Conservation (phyloP, 2,329 filamentous ascomycete genomes). For the Leptosphaerulina australis region DNA sequence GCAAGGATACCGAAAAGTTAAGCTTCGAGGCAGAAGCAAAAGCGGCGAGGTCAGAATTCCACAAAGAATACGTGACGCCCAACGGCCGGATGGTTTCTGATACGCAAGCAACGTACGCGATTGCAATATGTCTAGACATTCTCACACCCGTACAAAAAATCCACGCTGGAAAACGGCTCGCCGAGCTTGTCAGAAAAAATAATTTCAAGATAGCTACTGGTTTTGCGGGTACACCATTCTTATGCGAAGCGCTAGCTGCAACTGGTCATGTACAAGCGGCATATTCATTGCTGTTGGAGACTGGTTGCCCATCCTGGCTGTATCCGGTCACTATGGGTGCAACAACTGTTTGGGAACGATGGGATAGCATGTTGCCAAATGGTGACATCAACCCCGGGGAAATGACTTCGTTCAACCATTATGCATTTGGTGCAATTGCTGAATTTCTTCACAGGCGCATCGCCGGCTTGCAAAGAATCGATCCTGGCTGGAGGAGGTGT, state of each 20-base stretch:
- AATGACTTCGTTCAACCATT: conserved; percentile 50
- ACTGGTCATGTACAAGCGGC: conserved; percentile 18
- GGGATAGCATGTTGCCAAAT: conserved; percentile 56
- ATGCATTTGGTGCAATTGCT: conserved; percentile 50
- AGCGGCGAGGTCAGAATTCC: neutral
- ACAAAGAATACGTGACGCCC: neutral
- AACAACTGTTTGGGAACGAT: conserved; percentile 59
- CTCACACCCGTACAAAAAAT: neutral
- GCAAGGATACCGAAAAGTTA: neutral
- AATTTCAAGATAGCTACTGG: conserved; percentile 20
- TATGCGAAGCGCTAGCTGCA: conserved; percentile 6
- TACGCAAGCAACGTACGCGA: neutral
- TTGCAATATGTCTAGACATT: neutral
- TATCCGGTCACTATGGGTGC: conserved; percentile 55
- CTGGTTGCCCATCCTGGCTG: conserved; percentile 54
- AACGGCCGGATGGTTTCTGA: neutral
- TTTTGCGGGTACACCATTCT: conserved; percentile 20
- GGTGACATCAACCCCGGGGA: conserved; percentile 53
- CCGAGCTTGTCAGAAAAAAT: neutral
- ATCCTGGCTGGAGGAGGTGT: neutral
- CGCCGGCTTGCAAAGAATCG: neutral
- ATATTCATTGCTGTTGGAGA: conserved; percentile 46
- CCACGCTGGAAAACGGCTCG: neutral
- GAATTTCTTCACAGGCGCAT: conserved; percentile 47
- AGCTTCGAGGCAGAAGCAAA: neutral